These are phyloP conservation scores for Angomonas desouzai DNA, from an alignment of 208 protist genomes.

Conservation along the genomic window DNA sequence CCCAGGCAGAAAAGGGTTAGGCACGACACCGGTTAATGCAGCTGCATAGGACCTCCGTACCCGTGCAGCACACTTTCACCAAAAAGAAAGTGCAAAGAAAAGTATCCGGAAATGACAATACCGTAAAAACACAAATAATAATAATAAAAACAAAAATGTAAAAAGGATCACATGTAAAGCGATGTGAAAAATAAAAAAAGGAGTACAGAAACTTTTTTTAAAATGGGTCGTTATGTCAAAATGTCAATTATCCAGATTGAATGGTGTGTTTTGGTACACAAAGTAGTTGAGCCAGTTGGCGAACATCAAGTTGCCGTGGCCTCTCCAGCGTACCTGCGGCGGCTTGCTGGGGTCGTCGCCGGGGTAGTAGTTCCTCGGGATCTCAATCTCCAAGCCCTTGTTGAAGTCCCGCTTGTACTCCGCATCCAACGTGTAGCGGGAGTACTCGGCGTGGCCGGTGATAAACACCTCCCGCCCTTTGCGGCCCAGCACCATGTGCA, in stretches of 20 bases:
- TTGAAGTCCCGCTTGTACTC: conserved; percentile 14
- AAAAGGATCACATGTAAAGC: background rate
- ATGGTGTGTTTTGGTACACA: conserved; percentile 13
- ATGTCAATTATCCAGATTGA: background rate
- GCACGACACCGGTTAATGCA: background rate
- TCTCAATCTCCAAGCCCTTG: conserved; percentile 11
- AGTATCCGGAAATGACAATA: no score
- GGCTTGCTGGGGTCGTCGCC: conserved; percentile 9
- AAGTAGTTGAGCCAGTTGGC: conserved; percentile 19
- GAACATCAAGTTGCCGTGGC: conserved; percentile 14
- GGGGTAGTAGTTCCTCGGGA: conserved; percentile 14
- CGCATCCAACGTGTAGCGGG: conserved; percentile 7
- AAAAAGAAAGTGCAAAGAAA: no score
- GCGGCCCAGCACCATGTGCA: conserved; percentile 4
- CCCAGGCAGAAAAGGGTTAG: background rate
- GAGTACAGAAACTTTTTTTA: background rate
- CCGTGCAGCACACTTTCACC: no score
- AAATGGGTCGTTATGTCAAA: no score
- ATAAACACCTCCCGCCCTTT: conserved; percentile 10
- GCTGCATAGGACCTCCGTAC: background rate
- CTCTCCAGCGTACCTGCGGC: conserved; percentile 12
- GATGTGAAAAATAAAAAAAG: background rate
- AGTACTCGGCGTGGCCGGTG: conserved; percentile 14
- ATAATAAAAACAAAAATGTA: conserved; percentile 3
- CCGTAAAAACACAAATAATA: no score